These are phyloP conservation scores for Aristolochia californica DNA, from an alignment of 164 flowering plant species.

Conservation along the genomic window DNA sequence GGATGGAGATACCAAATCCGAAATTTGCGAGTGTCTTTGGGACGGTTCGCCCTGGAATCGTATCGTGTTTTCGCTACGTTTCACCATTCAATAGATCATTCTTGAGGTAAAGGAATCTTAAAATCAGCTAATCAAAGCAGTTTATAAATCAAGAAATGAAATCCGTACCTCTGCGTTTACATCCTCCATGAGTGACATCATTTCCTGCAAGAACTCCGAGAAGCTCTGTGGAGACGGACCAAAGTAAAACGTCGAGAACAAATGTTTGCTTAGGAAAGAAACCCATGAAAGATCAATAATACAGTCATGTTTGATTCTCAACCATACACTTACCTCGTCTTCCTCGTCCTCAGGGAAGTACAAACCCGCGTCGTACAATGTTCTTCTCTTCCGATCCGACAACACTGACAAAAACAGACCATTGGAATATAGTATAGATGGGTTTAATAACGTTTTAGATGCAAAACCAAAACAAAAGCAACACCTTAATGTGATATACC, in stretches of 20 bases:
- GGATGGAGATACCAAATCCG: too few species aligned
- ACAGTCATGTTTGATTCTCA: neutral
- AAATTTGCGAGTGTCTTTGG: too few species aligned
- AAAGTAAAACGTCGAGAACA: neutral
- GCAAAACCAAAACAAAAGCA: neutral
- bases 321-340: slow-evolving; percentile 29
- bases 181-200: slow-evolving; percentile 38
- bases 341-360: slow-evolving; percentile 47
- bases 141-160: too few species aligned
- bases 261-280: neutral
- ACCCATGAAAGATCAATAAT: too few species aligned
- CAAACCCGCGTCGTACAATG: slow-evolving; percentile 66
- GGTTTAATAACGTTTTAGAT: too few species aligned
- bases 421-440: neutral
- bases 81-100: too few species aligned
- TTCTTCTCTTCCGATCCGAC: slow-evolving; percentile 57
- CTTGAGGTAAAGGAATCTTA: too few species aligned
- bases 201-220: slow-evolving; percentile 46
- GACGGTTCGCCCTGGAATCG: too few species aligned
- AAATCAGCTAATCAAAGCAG: too few species aligned
- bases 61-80: too few species aligned
- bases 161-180: slow-evolving; percentile 32
- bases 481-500: neutral
- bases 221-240: slow-evolving; percentile 25
- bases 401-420: slow-evolving; percentile 29